A percentile compares a stretch with the other conserved stretches of the same genome.
Conservation (phyloP, 2,329 filamentous ascomycete genomes). For the Penicillium sp. region DNA sequence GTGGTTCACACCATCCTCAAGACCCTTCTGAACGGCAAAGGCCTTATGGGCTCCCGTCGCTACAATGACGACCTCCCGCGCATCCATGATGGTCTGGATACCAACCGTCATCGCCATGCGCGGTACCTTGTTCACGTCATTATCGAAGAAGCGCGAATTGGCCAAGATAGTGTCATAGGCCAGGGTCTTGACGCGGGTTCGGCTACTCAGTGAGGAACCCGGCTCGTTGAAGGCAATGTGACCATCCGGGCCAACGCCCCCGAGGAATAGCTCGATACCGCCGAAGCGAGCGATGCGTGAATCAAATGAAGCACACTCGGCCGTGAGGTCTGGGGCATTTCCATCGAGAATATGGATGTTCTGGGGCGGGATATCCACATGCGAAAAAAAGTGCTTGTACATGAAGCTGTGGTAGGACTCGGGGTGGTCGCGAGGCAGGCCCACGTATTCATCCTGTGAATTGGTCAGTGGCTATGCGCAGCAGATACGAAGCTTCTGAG, state of each 20-base stretch:
- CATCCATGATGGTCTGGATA: constrained; percentile 75
- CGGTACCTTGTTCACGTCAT: constrained; percentile 67
- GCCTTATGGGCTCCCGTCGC: constrained; percentile 78
- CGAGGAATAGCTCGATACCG: constrained; percentile 79
- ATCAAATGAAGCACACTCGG: constrained; percentile 74
- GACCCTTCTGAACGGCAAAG: constrained; percentile 68
- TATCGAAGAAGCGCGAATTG: constrained; percentile 77
- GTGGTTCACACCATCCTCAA: constrained; percentile 78
- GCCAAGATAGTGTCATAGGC: constrained; percentile 82
- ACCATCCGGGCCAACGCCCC: constrained; percentile 77
- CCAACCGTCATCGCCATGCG: constrained; percentile 79
- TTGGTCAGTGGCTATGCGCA: constrained; percentile 8
- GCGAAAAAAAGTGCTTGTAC: constrained; percentile 88
- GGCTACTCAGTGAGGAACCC: constrained; percentile 68
- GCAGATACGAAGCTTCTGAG: neutral
- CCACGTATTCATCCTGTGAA: constrained; percentile 73
- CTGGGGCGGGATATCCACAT: constrained; percentile 70
- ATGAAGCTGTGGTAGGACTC: constrained; percentile 89
- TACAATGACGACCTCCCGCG: constrained; percentile 74
- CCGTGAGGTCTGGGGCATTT: constrained; percentile 67
- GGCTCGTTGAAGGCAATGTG: constrained; percentile 91
- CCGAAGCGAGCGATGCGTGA: constrained; percentile 66
- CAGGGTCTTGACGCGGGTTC: constrained; percentile 78
- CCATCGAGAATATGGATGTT: constrained; percentile 83
- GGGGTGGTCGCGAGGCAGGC: constrained; percentile 72